phyloP scores from a whole-genome alignment of 116 monocot species.

The Posidonia oceanica region DNA sequence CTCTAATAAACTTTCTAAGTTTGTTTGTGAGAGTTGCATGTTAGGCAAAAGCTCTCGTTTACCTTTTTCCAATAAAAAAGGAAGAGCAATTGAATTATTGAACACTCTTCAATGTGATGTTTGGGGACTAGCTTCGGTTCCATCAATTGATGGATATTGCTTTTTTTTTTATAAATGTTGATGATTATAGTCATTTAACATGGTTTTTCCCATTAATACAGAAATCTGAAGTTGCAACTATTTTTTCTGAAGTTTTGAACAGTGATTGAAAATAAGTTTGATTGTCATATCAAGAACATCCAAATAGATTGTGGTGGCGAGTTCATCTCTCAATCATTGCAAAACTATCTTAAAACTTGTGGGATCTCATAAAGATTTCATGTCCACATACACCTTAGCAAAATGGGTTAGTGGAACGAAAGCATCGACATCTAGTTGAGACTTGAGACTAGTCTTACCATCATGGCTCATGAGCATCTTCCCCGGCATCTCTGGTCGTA shows the following conservation, averaged over 20 bases:
- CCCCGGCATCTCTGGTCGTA: too few species aligned
- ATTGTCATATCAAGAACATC: not conserved
- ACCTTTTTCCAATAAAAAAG: not conserved
- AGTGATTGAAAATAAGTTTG: constrained; percentile 1
- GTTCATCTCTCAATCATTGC: not conserved
- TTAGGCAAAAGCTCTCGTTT: not conserved
- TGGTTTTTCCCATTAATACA: constrained; percentile 9
- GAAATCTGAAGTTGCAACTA: constrained; percentile 1
- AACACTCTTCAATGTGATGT: constrained; percentile 5
- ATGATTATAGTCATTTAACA: constrained; percentile 1
- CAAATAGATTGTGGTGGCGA: constrained; percentile 7
- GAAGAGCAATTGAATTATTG: not conserved
- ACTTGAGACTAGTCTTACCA: too few species aligned
- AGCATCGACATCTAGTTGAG: too few species aligned
- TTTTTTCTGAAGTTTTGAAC: not conserved
- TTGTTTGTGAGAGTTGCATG: not conserved
- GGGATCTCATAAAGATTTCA: too few species aligned
- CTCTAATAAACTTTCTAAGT: not conserved
- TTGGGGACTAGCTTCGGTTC: constrained; percentile 1
- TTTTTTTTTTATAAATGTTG: constrained; percentile 2
- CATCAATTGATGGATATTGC: not conserved
- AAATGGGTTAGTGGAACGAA: too few species aligned
- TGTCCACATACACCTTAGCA: too few species aligned
- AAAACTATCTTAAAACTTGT: too few species aligned
- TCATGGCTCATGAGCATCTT: too few species aligned